Conservation (phyloP, 495 filamentous ascomycete species). For the Beverwykella pulmonaria region DNA sequence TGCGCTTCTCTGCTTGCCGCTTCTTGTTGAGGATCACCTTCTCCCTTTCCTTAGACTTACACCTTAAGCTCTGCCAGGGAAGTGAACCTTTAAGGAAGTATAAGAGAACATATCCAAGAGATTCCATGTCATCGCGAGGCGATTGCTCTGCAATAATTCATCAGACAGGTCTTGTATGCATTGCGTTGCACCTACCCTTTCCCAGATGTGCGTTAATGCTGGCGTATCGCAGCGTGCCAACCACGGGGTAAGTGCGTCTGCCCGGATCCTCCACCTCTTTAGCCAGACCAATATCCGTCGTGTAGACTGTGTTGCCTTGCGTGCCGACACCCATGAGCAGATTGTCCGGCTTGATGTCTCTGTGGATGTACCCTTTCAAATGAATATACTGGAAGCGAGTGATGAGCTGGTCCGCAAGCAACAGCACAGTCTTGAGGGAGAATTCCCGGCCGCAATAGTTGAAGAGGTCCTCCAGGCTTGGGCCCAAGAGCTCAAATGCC, state of each 20-base stretch:
- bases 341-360: conserved; percentile 99
- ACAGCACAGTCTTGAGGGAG: conserved; percentile 99
- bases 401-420: conserved; percentile 97
- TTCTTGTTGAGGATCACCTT: too few relatives aligned
- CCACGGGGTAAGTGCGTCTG: conserved; percentile 99
- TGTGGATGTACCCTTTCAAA: conserved; percentile 99
- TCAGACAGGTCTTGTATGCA: too few relatives aligned
- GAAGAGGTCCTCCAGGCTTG: conserved; percentile 99
- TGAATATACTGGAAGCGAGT: conserved; percentile 99
- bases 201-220: conserved; percentile 99
- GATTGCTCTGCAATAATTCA: too few relatives aligned
- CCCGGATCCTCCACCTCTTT: conserved; percentile 99
- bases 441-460: conserved; percentile 99
- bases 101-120: conserved; percentile 98
- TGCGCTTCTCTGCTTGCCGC: too few relatives aligned
- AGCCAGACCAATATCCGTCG: conserved; percentile 98
- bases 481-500: conserved; percentile 97
- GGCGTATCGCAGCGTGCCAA: conserved; percentile 97
- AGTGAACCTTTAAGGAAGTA: conserved; percentile 99
- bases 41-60: too few relatives aligned
- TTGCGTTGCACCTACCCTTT: conserved; percentile 76
- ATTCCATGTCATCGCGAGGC: conserved; percentile 99
- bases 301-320: conserved; percentile 99
- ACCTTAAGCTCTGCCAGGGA: conserved; percentile 99
- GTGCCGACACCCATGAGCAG: conserved; percentile 99